Evolutionary conservation across 345 rosid species (phyloP), one percentile per base, ranked within the genome.

Genomic region (Pseudoturritis turrita): DNA sequence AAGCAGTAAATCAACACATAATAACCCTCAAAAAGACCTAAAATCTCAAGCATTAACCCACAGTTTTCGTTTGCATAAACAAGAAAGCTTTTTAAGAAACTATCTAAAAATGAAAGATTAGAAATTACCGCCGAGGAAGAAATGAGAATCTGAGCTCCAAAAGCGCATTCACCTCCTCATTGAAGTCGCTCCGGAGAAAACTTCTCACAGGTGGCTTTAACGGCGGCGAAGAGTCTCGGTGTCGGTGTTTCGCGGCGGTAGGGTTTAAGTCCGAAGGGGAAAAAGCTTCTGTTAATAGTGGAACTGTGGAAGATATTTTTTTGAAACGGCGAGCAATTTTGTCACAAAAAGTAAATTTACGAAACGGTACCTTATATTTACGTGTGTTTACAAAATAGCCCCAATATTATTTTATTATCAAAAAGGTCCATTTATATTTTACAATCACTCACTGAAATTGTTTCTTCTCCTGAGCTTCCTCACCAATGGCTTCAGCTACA

Each of bases 181-280:
- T 22, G 14, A 46, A 33, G 3, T 29, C 36, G 1, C 39, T 15
- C 36, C 33, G 39, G 36, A 23, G 11, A 35, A 5, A 43, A 21
- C 3, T 28, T 10, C 15, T 4, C 11, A n/a, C 8, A 26, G 52
- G 35, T 14, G 26, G 62, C n/a, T 26, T 35, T 25, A 10, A 36
- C 77, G 60, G 35, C 65, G 65, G 57, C 52, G 66, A 49, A 23
- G 1, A 45, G 10, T 25, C 58, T 55, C 59, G 52, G 35, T 65
- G 51, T 53, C 68, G 39, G 67, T 75, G 41, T 62, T 33, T 59
- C 78, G 71, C 65, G 45, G 69, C 79, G 72, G 75, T 76, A 76
- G 79, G 75, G 79, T 76, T 76, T 69, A 53, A 63, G 33, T 29
- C 7, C 19, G 5, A 55, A 62, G 46, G 14, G 13, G 14, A 35